phyloP scores from a whole-genome alignment of 768 basidiomycete genomes.

The Cystobasidium tubakii region DNA sequence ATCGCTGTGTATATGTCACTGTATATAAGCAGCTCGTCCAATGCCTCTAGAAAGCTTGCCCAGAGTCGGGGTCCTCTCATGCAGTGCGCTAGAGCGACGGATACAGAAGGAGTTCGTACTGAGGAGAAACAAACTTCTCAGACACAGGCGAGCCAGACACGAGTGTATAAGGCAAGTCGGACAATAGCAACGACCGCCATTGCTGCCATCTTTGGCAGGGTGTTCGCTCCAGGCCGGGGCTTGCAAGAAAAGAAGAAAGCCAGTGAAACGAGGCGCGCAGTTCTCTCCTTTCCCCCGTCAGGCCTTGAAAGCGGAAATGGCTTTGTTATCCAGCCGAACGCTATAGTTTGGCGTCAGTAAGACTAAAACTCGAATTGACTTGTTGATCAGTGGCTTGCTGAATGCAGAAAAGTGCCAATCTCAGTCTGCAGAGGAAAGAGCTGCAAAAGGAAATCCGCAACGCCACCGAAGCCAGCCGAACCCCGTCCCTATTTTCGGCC shows the following conservation, averaged over 20 bases:
- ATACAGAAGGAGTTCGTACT: constrained; percentile 9
- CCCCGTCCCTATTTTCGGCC: neutral
- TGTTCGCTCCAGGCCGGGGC: neutral
- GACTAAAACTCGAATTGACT: neutral
- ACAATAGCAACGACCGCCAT: neutral
- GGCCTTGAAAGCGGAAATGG: neutral
- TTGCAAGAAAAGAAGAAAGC: neutral
- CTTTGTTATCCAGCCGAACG: neutral
- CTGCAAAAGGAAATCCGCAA: constrained; percentile 3
- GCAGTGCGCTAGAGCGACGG: neutral
- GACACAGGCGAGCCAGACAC: neutral
- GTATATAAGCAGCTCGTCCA: neutral
- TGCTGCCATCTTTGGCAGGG: neutral
- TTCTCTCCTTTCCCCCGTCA: neutral
- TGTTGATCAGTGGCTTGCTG: neutral
- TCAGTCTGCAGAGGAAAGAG: neutral
- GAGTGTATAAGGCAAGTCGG: neutral
- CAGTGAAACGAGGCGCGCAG: no score
- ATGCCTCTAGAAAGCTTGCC: neutral
- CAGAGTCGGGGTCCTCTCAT: neutral
- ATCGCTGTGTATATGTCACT: neutral
- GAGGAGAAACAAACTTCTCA: constrained; percentile 6
- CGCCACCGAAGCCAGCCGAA: neutral
- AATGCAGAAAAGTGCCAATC: neutral
- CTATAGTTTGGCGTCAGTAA: neutral